A percentile compares a stretch with the other conserved stretches of the same genome.
phyloP scores from a whole-genome alignment of 139 green algal genomes.

The Desmodesmus armatus region DNA sequence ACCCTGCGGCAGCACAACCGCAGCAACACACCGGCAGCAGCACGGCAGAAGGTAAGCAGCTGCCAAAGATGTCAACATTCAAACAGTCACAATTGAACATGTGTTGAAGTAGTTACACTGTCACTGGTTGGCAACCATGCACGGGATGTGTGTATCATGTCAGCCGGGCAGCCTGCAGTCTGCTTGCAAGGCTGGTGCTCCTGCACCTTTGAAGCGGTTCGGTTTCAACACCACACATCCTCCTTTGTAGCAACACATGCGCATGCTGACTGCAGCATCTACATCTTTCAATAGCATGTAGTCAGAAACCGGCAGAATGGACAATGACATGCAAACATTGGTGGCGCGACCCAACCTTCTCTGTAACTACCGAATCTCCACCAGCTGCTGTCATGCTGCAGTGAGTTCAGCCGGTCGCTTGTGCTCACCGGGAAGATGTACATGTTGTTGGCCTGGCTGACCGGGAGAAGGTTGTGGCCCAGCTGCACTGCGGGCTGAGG shows the following conservation, averaged over 20 bases:
- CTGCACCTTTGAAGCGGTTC: too few species aligned
- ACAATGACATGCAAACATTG: neutral
- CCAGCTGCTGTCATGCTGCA: neutral
- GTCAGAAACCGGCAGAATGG: neutral
- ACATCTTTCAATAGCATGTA: neutral
- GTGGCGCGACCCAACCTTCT: neutral
- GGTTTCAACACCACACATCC: too few species aligned
- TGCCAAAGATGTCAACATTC: neutral
- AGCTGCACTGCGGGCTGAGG: constrained; percentile 70
- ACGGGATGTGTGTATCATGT: too few species aligned
- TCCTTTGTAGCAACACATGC: too few species aligned
- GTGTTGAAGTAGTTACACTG: neutral
- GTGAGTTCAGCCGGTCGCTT: neutral
- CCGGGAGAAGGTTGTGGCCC: constrained; percentile 9
- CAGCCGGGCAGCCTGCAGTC: too few species aligned
- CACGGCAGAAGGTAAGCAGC: neutral
- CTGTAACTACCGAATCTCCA: neutral
- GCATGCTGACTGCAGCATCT: too few species aligned
- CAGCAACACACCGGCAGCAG: neutral
- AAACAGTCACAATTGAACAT: neutral
- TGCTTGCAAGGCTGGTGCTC: too few species aligned
- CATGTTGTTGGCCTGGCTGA: constrained; percentile 85
- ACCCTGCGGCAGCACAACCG: neutral
- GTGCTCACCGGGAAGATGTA: constrained; percentile 77
- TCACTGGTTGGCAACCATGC: too few species aligned